These are phyloP conservation scores for Apiospora rasikravindrae DNA, from an alignment of 2,329 filamentous ascomycete genomes.

Conservation along the genomic window DNA sequence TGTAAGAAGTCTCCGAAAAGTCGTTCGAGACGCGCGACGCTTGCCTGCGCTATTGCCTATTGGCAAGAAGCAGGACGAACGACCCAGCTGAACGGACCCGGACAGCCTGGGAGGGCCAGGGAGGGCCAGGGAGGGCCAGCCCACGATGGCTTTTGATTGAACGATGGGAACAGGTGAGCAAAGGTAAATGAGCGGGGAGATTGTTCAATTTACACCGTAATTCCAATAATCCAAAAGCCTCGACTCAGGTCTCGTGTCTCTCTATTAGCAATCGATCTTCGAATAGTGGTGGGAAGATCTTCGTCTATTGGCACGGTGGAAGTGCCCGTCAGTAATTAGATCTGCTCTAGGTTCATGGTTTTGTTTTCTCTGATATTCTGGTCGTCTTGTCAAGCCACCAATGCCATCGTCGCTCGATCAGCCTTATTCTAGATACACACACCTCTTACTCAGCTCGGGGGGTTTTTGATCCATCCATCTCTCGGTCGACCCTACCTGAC, in stretches of 20 bases:
- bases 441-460: neutral
- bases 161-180: neutral
- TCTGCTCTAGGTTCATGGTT: too few species aligned
- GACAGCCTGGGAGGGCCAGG: too few species aligned
- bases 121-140: neutral
- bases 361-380: neutral
- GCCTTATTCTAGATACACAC: neutral
- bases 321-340: too few species aligned
- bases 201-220: constrained; percentile 15
- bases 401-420: neutral
- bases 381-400: neutral
- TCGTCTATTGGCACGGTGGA: neutral
- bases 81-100: constrained; percentile 6
- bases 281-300: neutral
- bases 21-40: neutral
- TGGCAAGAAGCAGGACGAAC: neutral
- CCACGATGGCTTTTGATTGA: neutral
- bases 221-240: neutral
- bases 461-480: too few species aligned
- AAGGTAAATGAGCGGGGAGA: neutral
- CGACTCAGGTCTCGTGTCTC: neutral
- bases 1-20: neutral
- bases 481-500: neutral
- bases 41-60: neutral
- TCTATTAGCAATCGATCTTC: neutral